phyloP scores from a whole-genome alignment of 1,139 yeast species.

The Sugiyamaella xylanicola region DNA sequence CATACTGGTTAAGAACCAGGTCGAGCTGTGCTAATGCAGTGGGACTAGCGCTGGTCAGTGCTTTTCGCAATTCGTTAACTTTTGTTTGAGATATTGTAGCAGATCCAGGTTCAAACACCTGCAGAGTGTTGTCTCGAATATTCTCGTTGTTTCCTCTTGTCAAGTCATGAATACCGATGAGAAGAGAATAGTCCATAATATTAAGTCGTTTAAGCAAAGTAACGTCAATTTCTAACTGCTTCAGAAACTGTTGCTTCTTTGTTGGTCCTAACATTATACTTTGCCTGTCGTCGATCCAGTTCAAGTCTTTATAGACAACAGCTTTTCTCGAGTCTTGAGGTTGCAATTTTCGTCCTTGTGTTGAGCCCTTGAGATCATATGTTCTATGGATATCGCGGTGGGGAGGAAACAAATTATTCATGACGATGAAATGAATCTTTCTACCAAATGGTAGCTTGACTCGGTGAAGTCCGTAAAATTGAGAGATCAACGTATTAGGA shows the following conservation, averaged over 20 bases:
- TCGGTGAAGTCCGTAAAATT: slow-evolving; percentile 93
- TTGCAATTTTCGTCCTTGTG: slow-evolving; percentile 67
- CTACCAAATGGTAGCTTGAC: slow-evolving; percentile 85
- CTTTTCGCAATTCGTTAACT: slow-evolving; percentile 43
- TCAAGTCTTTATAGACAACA: slow-evolving; percentile 73
- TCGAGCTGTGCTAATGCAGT: slow-evolving; percentile 41
- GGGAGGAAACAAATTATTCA: slow-evolving; percentile 97
- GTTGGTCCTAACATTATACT: slow-evolving; percentile 71
- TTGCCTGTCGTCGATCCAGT: slow-evolving; percentile 74
- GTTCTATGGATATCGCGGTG: slow-evolving; percentile 83
- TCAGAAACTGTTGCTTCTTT: slow-evolving; percentile 59
- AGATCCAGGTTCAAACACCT: slow-evolving; percentile 44
- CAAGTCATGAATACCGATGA: slow-evolving; percentile 84
- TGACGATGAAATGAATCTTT: slow-evolving; percentile 90
- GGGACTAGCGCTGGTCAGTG: slow-evolving; percentile 44
- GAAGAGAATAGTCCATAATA: slow-evolving; percentile 92
- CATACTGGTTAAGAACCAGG: slow-evolving; percentile 38
- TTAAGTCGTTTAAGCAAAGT: slow-evolving; percentile 67
- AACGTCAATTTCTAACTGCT: slow-evolving; percentile 78
- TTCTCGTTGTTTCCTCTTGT: slow-evolving; percentile 55
- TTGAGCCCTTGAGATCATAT: slow-evolving; percentile 91
- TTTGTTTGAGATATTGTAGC: slow-evolving; percentile 34
- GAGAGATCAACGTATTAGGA: slow-evolving; percentile 88
- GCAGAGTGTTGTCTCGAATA: slow-evolving; percentile 43
- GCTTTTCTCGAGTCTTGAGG: slow-evolving; percentile 29